Evolutionary conservation across 768 basidiomycete genomes (phyloP).

Genomic region (Lentinula aciculospora): DNA sequence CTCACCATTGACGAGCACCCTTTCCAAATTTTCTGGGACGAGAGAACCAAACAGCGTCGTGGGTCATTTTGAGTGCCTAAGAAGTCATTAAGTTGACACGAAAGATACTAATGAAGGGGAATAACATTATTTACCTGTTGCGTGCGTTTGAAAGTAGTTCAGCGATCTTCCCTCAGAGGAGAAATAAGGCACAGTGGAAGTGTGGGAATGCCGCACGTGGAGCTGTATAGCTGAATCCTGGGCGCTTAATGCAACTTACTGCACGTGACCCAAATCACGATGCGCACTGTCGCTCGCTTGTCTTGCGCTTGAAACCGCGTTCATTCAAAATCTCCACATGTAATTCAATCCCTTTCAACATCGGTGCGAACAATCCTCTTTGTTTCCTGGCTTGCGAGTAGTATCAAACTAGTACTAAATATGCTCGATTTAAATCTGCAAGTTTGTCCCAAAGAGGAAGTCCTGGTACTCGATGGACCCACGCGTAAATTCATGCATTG

Average conservation of each 20-base stretch:
- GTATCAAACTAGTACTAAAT: neutral
- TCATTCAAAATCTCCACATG: too few relatives aligned
- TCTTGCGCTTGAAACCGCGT: too few relatives aligned
- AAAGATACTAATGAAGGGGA: neutral
- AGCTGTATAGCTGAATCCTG: neutral
- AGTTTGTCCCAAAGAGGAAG: conserved; percentile 5
- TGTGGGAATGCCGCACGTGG: neutral
- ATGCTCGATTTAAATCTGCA: neutral
- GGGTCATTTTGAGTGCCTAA: conserved; percentile 68
- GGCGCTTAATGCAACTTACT: neutral
- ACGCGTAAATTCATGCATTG: neutral
- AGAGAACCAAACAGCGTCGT: conserved; percentile 98
- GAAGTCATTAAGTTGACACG: neutral
- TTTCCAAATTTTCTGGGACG: conserved; percentile 94
- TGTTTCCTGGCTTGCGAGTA: too few relatives aligned
- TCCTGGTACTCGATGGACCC: neutral
- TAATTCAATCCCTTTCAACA: too few relatives aligned
- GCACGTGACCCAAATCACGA: too few relatives aligned
- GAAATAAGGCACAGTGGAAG: neutral
- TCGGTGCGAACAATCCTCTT: too few relatives aligned
- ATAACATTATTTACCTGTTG: conserved; percentile 7
- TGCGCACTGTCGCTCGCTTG: too few relatives aligned
- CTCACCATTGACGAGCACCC: conserved; percentile 91
- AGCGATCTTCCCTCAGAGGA: too few relatives aligned
- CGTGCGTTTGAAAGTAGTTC: neutral